Evolutionary conservation across 1,284 basidiomycete genomes (phyloP), one percentile per base, ranked within the genome.

Genomic region (Meira nashicola): DNA sequence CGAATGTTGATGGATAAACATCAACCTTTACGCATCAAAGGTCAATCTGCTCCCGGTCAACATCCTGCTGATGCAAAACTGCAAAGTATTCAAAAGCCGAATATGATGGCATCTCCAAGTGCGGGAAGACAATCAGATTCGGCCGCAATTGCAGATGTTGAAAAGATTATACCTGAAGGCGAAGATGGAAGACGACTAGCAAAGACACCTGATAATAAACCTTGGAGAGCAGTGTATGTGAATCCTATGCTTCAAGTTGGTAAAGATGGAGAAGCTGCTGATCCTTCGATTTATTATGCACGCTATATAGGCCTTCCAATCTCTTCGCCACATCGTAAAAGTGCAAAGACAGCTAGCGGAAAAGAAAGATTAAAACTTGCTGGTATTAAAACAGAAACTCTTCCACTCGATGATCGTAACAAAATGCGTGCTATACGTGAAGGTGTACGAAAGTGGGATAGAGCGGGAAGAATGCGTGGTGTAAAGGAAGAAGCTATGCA

Each of bases 401-500:
- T 74, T 17, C 66, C 70, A 2, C 38, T 81, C 0, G 70, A 82
- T 2, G 83, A 86, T 64, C 83, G 86, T 14, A 81, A 82, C 57
- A 81, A 82, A 7, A 79, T 81, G 59, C 81, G 80, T 57, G 81
- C 82, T 61, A 82, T 85, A 55, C 82, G 82, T 54, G 84, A 86
- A 54, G 77, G 81, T 12, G 80, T 81, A 69, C 84, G 83, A 1
- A 79, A 87, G 57, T 78, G 90, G n/a, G 83, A 83, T 2, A 80
- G 81, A 53, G 89, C 89, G 0, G 55, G 56, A 7, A 65, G 69
- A 38, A 50, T 71, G 6, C 0, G 61, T 0, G 55, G 59, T 6
- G 69, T 67, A 0, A 81, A 83, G 28, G 89, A 92, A 70, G 84
- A 83, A 2, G 89, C 85, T 1, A 71, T 92, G 60, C 89, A 92